A percentile compares a stretch with the other conserved stretches of the same genome.
Conservation (phyloP, 2,329 filamentous ascomycete genomes). For the Talaromyces piceae region DNA sequence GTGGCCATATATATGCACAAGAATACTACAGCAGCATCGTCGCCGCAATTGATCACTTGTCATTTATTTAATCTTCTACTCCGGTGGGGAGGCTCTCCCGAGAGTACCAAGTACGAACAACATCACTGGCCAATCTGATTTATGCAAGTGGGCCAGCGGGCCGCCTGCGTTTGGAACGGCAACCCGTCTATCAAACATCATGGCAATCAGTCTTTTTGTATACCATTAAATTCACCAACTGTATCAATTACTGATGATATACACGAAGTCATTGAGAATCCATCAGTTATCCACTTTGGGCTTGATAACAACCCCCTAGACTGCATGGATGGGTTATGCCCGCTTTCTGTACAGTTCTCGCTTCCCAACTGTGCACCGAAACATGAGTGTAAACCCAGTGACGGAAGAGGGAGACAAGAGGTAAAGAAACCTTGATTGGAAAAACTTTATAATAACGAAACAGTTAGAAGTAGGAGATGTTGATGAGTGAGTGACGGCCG, state of each 20-base stretch:
- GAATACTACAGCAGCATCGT: too few species aligned
- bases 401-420: not conserved
- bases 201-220: not conserved
- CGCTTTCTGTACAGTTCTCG: not conserved
- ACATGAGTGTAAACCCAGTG: not conserved
- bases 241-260: not conserved
- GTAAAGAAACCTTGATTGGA: not conserved
- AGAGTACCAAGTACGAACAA: too few species aligned
- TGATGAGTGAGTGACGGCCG: slow-evolving; percentile 7
- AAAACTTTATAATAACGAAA: slow-evolving; percentile 1
- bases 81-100: too few species aligned
- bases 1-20: too few species aligned
- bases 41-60: too few species aligned
- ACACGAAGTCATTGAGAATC: not conserved
- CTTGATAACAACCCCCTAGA: not conserved
- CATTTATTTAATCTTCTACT: too few species aligned
- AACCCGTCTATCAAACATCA: not conserved
- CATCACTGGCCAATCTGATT: not conserved
- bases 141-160: not conserved
- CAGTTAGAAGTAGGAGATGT: not conserved
- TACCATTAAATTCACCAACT: not conserved
- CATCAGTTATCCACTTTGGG: not conserved
- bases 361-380: not conserved
- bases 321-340: not conserved
- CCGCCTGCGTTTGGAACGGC: too few species aligned